Base-by-base conservation (phyloP, 768 basidiomycete genomes). In the Glaciozyma antarctica region DNA sequence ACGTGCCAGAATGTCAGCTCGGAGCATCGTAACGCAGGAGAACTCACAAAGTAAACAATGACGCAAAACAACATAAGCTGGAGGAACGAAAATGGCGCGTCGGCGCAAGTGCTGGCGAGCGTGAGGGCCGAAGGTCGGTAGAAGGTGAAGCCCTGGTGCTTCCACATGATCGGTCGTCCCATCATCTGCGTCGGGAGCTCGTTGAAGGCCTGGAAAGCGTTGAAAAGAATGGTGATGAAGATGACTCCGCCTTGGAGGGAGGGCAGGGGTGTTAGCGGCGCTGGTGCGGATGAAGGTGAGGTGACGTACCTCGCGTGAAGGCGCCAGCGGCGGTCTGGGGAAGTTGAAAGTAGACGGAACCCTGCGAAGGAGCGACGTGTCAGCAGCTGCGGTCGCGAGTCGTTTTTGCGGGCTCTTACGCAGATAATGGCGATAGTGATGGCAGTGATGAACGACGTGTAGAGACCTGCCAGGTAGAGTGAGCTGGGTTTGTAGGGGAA, bases 301-400 rank as follows among this genome's bases (percentile, higher is more conserved):
- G 54, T 1, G 19, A 26, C 24, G 26, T 12, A 24, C 49, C 49
- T n/a, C 49, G 49, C n/a, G 49, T 51, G 78, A 95, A 95, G 0
- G 86, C 88, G 41, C 91, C 91, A 51, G 82, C 81, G 8, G 90
- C 83, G 0, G 86, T 86, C 19, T 81, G 72, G 2, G 88, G 87
- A 58, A 87, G 81, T 56, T 86, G 83, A 72, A 85, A 83, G 79
- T 84, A 94, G 13, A 68, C 44, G 21, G 30, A 43, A 2, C 48
- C 62, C 15, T 32, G 32, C 9, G 4, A 32, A 4, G 32, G 32
- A 32, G 9, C 32, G 9, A 32, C 9, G 32, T 9, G 32, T 32
- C 9, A 32, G 32, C 32, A 32, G 32, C 32, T 32, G 32, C 32
- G 5, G 4, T 32, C 32, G 32, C 5, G 32, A 32, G 9, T 32